These are phyloP conservation scores for Lagerstroemia fauriei DNA, from an alignment of 441 rosid genomes.

Conservation along the genomic window DNA sequence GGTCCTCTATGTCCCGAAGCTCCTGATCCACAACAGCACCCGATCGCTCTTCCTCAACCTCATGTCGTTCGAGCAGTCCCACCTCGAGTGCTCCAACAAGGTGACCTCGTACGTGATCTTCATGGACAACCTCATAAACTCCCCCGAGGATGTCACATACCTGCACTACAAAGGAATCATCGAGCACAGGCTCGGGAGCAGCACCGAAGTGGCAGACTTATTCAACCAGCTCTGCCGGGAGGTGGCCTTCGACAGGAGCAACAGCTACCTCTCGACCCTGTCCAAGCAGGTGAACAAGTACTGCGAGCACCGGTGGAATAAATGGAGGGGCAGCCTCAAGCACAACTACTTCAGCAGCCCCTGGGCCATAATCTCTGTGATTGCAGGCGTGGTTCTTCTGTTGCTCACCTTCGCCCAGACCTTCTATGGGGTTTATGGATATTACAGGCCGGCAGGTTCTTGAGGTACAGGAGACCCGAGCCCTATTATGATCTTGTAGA, in stretches of 20 bases:
- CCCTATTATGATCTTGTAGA: background rate
- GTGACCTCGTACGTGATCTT: slow-evolving; percentile 77
- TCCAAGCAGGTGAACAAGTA: slow-evolving; percentile 63
- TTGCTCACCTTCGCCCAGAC: slow-evolving; percentile 71
- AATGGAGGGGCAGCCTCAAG: slow-evolving; percentile 71
- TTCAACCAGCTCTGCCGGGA: slow-evolving; percentile 82
- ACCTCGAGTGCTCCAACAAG: slow-evolving; percentile 65
- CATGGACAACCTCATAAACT: slow-evolving; percentile 86
- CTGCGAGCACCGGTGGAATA: slow-evolving; percentile 73
- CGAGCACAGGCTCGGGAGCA: slow-evolving; percentile 85
- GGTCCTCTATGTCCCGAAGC: slow-evolving; percentile 62
- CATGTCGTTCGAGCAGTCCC: slow-evolving; percentile 80
- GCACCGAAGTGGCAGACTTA: slow-evolving; percentile 76
- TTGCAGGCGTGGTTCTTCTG: slow-evolving; percentile 66
- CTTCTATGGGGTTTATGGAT: slow-evolving; percentile 65
- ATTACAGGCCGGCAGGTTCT: slow-evolving; percentile 45
- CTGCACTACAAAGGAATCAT: slow-evolving; percentile 74
- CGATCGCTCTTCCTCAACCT: slow-evolving; percentile 80
- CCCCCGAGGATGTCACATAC: slow-evolving; percentile 67
- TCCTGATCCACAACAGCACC: slow-evolving; percentile 83
- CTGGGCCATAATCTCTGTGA: slow-evolving; percentile 74
- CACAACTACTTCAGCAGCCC: slow-evolving; percentile 84
- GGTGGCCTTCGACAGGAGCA: slow-evolving; percentile 72
- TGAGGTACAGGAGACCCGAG: background rate
- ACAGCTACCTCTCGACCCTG: slow-evolving; percentile 65